These are phyloP conservation scores for Miamiensis avidus DNA, from an alignment of 169 alveolate genomes.

Conservation along the genomic window DNA sequence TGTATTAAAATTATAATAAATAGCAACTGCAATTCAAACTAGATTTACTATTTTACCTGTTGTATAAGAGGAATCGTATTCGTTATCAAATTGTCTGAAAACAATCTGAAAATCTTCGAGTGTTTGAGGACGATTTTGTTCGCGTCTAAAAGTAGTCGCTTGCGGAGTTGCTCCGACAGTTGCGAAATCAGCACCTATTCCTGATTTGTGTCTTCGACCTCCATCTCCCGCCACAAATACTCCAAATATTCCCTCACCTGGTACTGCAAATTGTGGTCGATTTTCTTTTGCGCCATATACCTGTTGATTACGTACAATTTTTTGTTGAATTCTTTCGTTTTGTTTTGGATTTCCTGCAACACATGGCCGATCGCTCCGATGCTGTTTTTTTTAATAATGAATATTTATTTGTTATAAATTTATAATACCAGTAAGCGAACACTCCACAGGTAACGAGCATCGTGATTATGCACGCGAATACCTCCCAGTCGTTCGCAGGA, in stretches of 20 bases:
- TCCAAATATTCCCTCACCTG: slow-evolving; percentile 40
- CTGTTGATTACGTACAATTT: slow-evolving; percentile 28
- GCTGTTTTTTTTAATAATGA: no score
- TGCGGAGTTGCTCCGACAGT: slow-evolving; percentile 21
- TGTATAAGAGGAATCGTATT: no score
- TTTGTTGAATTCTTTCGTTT: slow-evolving; percentile 25
- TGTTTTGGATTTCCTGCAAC: background rate
- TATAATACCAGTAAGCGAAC: slow-evolving; percentile 4
- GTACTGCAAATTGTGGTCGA: slow-evolving; percentile 21
- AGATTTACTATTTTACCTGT: no score
- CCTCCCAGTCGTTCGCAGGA: slow-evolving; percentile 56
- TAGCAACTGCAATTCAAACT: no score
- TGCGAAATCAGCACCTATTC: slow-evolving; percentile 26
- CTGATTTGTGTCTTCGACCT: slow-evolving; percentile 11
- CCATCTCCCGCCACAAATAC: slow-evolving; percentile 34
- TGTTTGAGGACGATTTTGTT: slow-evolving; percentile 14
- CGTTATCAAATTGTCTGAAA: no score
- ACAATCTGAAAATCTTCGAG: no score
- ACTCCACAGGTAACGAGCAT: slow-evolving; percentile 15
- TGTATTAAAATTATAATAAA: no score
- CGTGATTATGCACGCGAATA: slow-evolving; percentile 1
- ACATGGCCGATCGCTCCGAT: background rate
- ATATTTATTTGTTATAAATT: no score
- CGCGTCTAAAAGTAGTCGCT: slow-evolving; percentile 36
- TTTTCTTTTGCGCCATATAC: slow-evolving; percentile 42